Evolutionary conservation across 768 basidiomycete genomes (phyloP), one percentile per base, ranked within the genome.

Genomic region (Lanmaoa pseudosensibilis): DNA sequence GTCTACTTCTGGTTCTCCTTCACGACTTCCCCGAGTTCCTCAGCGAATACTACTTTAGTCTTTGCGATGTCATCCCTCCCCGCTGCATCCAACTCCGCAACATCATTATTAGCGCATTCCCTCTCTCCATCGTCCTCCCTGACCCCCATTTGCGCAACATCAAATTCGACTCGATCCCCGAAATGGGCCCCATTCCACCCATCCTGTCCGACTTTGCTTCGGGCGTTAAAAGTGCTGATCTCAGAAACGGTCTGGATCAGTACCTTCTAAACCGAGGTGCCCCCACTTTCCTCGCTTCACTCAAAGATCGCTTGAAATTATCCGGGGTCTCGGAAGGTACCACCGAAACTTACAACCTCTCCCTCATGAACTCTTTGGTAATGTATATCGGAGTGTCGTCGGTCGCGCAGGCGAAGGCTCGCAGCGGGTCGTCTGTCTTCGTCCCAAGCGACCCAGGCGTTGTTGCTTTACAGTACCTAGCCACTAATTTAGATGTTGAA

Each of bases 11-110:
- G 46, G 94, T 98, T 55, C 87, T 99, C 50, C 84, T 99, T 19
- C 95, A 99, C 73, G 97, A 98, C 74, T 98, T 98, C 80, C 97
- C 97, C 49, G 97, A 98, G 58, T 98, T 98, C 79, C 80, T 98
- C 58, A 92, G 88, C 71, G 94, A 95, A 76, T 94, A 95, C 71
- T 96, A 98, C 74, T 95, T 96, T 76, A 88, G 92, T 41, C 85
- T 99, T 33, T 93, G 94, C 68, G 96, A 98, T 61, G 88, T 83
- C 57, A 92, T 99, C 59, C 97, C 97, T 45, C 80, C 88, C 27
- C 85, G 89, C 60, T 98, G 95, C 81, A 87, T 96, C 56, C 97
- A 99, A 73, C 83, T 98, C 51, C 89, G 94, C 64, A 99, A 99
- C 77, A 87, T 99, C 75, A 86, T 99, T 58, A 86, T 98, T 60